Conservation (phyloP, 768 basidiomycete genomes). For the Kondoa subrosea region DNA sequence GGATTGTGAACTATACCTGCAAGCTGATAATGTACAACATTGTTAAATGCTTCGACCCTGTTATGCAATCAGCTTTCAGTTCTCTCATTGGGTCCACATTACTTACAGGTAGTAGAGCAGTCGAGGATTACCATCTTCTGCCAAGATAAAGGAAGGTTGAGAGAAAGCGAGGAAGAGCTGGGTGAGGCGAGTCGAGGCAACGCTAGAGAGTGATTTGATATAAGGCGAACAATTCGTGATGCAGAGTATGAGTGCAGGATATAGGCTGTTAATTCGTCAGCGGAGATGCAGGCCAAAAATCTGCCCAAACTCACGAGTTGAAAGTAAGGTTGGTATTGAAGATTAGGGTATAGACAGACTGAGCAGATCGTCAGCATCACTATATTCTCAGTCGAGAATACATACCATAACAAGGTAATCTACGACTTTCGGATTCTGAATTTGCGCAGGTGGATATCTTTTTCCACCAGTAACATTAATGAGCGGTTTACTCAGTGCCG, state of each 20-base stretch:
- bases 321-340: conserved; percentile 54
- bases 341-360: conserved; percentile 80
- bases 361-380: neutral
- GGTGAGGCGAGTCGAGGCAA: conserved; percentile 62
- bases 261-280: conserved; percentile 49
- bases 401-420: conserved; percentile 55
- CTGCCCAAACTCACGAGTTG: conserved; percentile 27
- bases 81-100: neutral
- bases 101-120: conserved; percentile 48
- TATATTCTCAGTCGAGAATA: conserved; percentile 41
- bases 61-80: conserved; percentile 32
- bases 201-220: conserved; percentile 60
- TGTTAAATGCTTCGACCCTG: conserved; percentile 72
- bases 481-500: conserved; percentile 16
- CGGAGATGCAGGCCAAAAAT: conserved; percentile 1
- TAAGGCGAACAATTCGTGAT: conserved; percentile 77
- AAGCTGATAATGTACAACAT: conserved; percentile 58
- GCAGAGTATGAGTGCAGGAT: conserved; percentile 80
- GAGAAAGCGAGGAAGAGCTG: conserved; percentile 86
- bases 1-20: conserved; percentile 26
- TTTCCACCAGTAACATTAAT: neutral
- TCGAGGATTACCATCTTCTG: conserved; percentile 88
- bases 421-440: conserved; percentile 35
- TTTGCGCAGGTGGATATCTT: neutral
- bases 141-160: conserved; percentile 68